Conservation (phyloP, 1,139 yeast genomes). For the Magnusiomyces magnusii region DNA sequence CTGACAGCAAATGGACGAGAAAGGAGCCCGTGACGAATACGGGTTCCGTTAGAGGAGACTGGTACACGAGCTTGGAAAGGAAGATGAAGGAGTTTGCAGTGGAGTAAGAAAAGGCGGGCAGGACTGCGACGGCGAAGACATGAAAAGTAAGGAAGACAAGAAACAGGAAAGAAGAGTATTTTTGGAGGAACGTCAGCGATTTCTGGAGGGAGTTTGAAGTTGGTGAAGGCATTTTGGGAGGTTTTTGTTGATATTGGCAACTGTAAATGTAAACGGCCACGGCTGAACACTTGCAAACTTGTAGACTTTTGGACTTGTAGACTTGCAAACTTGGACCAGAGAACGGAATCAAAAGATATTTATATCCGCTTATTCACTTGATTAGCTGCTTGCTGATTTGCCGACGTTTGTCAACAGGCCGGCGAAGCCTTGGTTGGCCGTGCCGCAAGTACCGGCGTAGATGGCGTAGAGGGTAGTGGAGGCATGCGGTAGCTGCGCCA, state of each 20-base stretch:
- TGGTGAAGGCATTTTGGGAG: background rate
- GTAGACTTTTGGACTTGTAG: no score
- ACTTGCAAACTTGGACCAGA: no score
- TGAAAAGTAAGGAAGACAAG: conserved; percentile 53
- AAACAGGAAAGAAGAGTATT: conserved; percentile 56
- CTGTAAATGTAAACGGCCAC: background rate
- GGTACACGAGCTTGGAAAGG: conserved; percentile 56
- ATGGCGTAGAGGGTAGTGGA: no score
- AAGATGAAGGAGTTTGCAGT: conserved; percentile 51
- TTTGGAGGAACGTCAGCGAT: conserved; percentile 38
- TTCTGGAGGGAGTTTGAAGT: background rate
- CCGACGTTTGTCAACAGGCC: no score
- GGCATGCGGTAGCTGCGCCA: no score
- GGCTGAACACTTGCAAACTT: no score
- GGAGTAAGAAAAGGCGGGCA: conserved; percentile 46
- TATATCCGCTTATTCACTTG: no score
- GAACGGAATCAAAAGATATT: no score
- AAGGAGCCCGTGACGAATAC: conserved; percentile 43
- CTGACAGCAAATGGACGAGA: conserved; percentile 46
- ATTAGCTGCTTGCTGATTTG: no score
- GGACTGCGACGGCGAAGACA: conserved; percentile 45
- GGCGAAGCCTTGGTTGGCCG: no score
- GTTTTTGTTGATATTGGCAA: background rate
- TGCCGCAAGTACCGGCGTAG: no score
- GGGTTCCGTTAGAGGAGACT: conserved; percentile 45